Conservation (phyloP, 1,284 basidiomycete species). For the Lentinus polychrous region DNA sequence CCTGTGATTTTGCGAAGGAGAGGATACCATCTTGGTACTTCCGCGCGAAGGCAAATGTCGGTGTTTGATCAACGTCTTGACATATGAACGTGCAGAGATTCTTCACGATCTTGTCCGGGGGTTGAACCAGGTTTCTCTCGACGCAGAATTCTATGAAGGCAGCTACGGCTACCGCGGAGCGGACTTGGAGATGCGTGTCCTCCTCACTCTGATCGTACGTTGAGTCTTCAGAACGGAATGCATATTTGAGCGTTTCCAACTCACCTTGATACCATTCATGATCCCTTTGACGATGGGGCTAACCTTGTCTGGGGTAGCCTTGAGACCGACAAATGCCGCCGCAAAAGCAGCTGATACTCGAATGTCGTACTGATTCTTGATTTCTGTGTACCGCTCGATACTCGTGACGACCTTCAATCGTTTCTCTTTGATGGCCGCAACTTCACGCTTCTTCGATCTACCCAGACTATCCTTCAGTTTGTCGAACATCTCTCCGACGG, state of each 20-base stretch:
- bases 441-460: constrained; percentile 71
- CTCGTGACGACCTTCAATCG: constrained; percentile 65
- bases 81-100: constrained; percentile 97
- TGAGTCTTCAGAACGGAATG: not conserved
- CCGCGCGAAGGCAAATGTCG: constrained; percentile 73
- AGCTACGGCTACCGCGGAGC: constrained; percentile 84
- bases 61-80: constrained; percentile 84
- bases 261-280: constrained; percentile 95
- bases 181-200: constrained; percentile 84
- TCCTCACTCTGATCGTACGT: constrained; percentile 69
- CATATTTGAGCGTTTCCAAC: constrained; percentile 12
- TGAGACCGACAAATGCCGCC: constrained; percentile 83
- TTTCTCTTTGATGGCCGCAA: constrained; percentile 75
- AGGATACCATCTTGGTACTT: constrained; percentile 69
- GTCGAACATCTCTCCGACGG: constrained; percentile 68
- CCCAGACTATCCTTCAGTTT: constrained; percentile 70
- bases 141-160: constrained; percentile 86
- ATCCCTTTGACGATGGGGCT: constrained; percentile 95
- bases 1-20: constrained; percentile 49
- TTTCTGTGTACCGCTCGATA: constrained; percentile 78
- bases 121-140: constrained; percentile 52
- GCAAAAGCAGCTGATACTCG: constrained; percentile 88
- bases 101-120: constrained; percentile 91
- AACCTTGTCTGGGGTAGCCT: constrained; percentile 85
- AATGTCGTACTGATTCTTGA: constrained; percentile 84